Base-by-base conservation (phyloP, 2,329 filamentous ascomycete genomes). In the Colletotrichum camelliae region DNA sequence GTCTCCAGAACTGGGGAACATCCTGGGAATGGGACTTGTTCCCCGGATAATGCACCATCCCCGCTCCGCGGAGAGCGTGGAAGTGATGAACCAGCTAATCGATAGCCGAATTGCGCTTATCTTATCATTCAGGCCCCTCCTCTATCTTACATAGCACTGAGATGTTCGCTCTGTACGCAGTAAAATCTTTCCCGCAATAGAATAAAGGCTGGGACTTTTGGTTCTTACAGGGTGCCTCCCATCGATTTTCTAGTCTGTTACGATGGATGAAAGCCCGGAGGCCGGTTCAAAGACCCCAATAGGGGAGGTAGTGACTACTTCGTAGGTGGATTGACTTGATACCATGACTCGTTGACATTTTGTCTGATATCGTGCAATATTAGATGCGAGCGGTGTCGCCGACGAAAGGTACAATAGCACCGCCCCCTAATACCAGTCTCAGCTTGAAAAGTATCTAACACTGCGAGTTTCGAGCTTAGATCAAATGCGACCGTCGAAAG, bases 401-500 rank as follows among this genome's bases (percentile, higher is more conserved):
- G 84, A 43, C 83, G 86, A 72, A 87, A 87, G 83, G 86, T 87
- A 61, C 62, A 79, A 52, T 52, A 21, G n/a, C 43, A 21, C 18
- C 64, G 21, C 48, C 60, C 57, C 43, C 64, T 16, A 65, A 5
- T 31, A 21, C n/a, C 33, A 55, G 43, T 52, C n/a, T 8, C 1
- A 62, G 39, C 58, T 33, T 29, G n/a, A 21, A 29, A 27, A 48
- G 43, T 29, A 37, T 31, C 65, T 65, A 79, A 80, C 76, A 84
- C 84, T 77, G 85, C 39, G 31, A 29, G 43, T 52, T 52, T 21
- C 18, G 27, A 33, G 21, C 3, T 10, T 65, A 90, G 84, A 87
- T 91, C 48, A 91, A 89, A 83, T 91, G 89, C 79, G 87, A 90
- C 79, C 86, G 89, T 5, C 85, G 85, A 61, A 81, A 85, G 16